These are phyloP conservation scores for Pezicula radicicola DNA, from an alignment of 2,329 filamentous ascomycete species.

Conservation along the genomic window DNA sequence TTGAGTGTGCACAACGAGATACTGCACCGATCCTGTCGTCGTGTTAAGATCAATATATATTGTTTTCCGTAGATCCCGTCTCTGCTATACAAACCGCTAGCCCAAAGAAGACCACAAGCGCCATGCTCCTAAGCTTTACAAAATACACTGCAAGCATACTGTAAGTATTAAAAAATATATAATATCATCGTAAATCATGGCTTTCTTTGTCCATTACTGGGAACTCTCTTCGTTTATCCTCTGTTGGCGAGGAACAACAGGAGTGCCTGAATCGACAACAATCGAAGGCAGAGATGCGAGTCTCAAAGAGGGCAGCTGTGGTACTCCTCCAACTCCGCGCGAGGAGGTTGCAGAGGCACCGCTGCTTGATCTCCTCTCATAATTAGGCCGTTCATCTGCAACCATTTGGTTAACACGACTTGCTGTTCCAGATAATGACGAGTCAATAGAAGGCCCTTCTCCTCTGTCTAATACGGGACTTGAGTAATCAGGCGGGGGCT, in stretches of 20 bases:
- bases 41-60: too few species aligned
- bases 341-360: conserved; percentile 4
- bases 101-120: too few species aligned
- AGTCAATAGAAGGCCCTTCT: conserved; percentile 8
- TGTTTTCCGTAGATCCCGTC: too few species aligned
- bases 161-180: neutral
- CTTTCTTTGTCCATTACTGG: neutral
- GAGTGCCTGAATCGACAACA: conserved; percentile 44
- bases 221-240: neutral
- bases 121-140: too few species aligned
- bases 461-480: conserved; percentile 18
- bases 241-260: conserved; percentile 1
- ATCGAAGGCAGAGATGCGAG: conserved; percentile 52
- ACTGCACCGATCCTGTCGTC: too few species aligned
- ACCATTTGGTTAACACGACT: conserved; percentile 10
- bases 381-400: neutral
- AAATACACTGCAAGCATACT: too few species aligned
- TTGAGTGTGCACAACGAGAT: too few species aligned
- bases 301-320: conserved; percentile 51
- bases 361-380: conserved; percentile 12
- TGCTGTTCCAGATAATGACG: neutral
- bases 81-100: too few species aligned
- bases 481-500: conserved; percentile 26
- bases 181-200: neutral
- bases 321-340: conserved; percentile 37